Evolutionary conservation across 495 filamentous ascomycete genomes (phyloP), one percentile per base, ranked within the genome.

Genomic region (Penicillium pulvis): DNA sequence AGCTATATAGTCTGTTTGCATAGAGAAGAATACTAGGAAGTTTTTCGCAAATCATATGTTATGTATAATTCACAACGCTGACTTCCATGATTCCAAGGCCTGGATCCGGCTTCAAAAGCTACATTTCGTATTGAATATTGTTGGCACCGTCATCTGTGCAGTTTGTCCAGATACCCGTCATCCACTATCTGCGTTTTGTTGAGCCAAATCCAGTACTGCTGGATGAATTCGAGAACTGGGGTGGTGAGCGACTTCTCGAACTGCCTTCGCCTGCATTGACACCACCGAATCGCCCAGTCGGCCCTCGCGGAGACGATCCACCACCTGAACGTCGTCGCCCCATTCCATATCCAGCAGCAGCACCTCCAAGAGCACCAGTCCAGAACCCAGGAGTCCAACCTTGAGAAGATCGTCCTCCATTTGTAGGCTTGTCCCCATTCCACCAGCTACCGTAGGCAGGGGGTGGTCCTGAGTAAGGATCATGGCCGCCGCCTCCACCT

Each of bases 201-300:
- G 90, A 91, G 7, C 94, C 94, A 76, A 95, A 98, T 1, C 94
- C 94, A 7, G 92, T 96, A 61, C 88, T 92, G 57, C 90, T 82
- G 56, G 85, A 84, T 8, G 83, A 68, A 17, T 76, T 71, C 4
- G 85, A 82, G 72, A 70, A 75, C 69, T 42, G 80, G 75, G 75
- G 74, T 52, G 73, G 68, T 28, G 80, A 75, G 31, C 64, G 65
- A 54, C 72, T 76, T n/a, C 74, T 72, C 24, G 81, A 83, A 56
- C 78, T 78, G 11, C 81, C 78, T 59, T 81, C 81, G n/a, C 82
- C 78, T 19, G 79, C 62, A 53, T 80, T 77, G 51, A 62, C 58
- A 1, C 44, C 46, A 58, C 41, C 10, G 17, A 31, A 36, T 45
- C 41, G 30, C 16, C n/a, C 47, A 3, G 3, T 50, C 6, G 55